These are phyloP conservation scores for Dichomitus squalens DNA, from an alignment of 1,284 basidiomycete genomes.

Conservation along the genomic window DNA sequence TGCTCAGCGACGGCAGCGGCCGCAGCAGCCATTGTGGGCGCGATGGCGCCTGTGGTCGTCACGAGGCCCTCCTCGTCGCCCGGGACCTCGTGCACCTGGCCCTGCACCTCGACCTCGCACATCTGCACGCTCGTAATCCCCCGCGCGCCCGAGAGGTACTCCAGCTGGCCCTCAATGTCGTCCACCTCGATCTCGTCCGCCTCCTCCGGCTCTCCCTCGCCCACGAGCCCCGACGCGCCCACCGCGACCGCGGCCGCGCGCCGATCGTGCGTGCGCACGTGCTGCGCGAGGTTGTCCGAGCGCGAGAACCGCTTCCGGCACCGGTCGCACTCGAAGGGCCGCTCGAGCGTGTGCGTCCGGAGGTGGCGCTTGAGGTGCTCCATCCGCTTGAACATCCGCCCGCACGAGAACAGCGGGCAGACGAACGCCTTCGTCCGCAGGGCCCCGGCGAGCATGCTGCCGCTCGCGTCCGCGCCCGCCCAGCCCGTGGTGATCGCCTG, in stretches of 20 bases:
- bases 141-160: conserved; percentile 28
- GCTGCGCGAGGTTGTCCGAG: conserved; percentile 85
- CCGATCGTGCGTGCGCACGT: conserved; percentile 75
- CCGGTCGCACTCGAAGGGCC: conserved; percentile 73
- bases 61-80: conserved; percentile 65
- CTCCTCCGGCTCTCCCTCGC: conserved; percentile 27
- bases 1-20: conserved; percentile 5
- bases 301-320: conserved; percentile 84
- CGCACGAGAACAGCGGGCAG: conserved; percentile 81
- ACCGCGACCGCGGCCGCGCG: conserved; percentile 32
- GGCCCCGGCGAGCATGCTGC: conserved; percentile 21
- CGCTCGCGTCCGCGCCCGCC: conserved; percentile 17
- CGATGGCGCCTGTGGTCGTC: conserved; percentile 25
- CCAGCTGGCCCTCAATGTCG: conserved; percentile 30
- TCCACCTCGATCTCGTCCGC: conserved; percentile 25
- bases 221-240: conserved; percentile 22
- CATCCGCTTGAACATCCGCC: conserved; percentile 83
- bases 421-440: conserved; percentile 66
- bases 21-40: conserved; percentile 8
- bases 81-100: conserved; percentile 56
- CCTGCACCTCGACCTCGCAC: conserved; percentile 62
- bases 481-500: not conserved
- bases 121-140: conserved; percentile 46
- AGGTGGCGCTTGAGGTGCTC: conserved; percentile 89
- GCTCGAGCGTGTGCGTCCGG: conserved; percentile 88